Evolutionary conservation across 169 alveolate genomes (phyloP), one percentile per base, ranked within the genome.

Genomic region (Theileria orientalis): DNA sequence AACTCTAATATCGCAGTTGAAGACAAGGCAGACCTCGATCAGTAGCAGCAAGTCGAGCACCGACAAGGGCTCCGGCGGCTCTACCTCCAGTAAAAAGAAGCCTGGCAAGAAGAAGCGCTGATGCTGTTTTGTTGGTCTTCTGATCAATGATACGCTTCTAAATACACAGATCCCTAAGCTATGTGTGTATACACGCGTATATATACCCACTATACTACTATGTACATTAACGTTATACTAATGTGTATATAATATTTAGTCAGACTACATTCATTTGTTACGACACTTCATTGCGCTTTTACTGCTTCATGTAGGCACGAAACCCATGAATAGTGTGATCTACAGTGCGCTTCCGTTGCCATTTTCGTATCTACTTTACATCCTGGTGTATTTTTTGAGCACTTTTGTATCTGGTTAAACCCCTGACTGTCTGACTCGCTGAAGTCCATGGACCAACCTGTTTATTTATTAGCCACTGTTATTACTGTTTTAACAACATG

Each of bases 311-410:
- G 57, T 49, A 42, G 42, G 37, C 86, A 77, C 8, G 86, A 40
- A 23, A 77, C 44, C 86, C 86, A 77, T n/a, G 86, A 77, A 66
- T 40, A 66, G 2, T 69, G 70, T 7, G 83, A 49, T 46, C 44
- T 77, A 51, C 86, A 77, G 3, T 9, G 2, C 13, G 23, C 27
- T 27, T 11, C 16, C 25, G 35, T 27, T 61, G 27, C 13, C 73
- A 76, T 49, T 0, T 23, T 11, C 57, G 66, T 44, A 19, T 69
- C 77, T 54, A 70, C 29, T 44, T 57, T 49, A 56, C 86, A 77
- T 29, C 83, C 86, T 6, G 6, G 30, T 8, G 56, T 49, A 56
- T 21, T 54, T 27, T 32, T 54, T 29, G 77, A 46, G 5, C 74
- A 51, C 42, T 21, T 33, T 9, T 14, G 21, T 8, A 23, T 33